Evolutionary conservation across 2,329 filamentous ascomycete genomes (phyloP).

Genomic region (Ophiocordyceps camponoti-saundersi): DNA sequence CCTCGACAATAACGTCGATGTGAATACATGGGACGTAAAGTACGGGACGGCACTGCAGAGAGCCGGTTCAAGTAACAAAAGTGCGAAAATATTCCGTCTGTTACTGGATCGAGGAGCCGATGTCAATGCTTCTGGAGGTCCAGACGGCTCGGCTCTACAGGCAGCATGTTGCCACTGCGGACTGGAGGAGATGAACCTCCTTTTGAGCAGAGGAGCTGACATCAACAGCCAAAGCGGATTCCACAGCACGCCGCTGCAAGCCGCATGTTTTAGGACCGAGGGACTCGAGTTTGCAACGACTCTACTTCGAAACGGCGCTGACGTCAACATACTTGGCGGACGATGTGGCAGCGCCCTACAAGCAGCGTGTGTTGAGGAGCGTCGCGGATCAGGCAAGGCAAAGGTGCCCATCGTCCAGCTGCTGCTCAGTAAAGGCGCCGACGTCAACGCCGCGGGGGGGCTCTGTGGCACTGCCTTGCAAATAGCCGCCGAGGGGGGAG

Average conservation of each 20-base stretch:
- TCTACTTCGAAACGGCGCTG: not conserved
- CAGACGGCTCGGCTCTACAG: not conserved
- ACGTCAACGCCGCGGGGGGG: not conserved
- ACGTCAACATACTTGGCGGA: not conserved
- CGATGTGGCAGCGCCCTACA: not conserved
- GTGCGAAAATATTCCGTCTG: not conserved
- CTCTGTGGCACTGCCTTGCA: not conserved
- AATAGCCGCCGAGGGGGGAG: too few relatives aligned
- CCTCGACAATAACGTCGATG: not conserved
- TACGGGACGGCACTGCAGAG: not conserved
- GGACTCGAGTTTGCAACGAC: not conserved
- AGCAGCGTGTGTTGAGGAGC: not conserved
- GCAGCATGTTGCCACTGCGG: not conserved
- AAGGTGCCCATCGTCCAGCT: not conserved
- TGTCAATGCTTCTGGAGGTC: not conserved
- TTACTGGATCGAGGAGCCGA: not conserved
- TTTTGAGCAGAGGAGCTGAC: not conserved
- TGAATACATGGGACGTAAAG: not conserved
- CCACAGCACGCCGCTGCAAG: not conserved
- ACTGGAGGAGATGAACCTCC: not conserved
- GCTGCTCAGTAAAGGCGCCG: conserved; percentile 1
- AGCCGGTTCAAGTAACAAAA: not conserved
- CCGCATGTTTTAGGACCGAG: not conserved
- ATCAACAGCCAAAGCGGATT: not conserved
- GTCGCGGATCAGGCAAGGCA: not conserved